Evolutionary conservation across 345 rosid species (phyloP).

Genomic region (Rhodamnia argentea): DNA sequence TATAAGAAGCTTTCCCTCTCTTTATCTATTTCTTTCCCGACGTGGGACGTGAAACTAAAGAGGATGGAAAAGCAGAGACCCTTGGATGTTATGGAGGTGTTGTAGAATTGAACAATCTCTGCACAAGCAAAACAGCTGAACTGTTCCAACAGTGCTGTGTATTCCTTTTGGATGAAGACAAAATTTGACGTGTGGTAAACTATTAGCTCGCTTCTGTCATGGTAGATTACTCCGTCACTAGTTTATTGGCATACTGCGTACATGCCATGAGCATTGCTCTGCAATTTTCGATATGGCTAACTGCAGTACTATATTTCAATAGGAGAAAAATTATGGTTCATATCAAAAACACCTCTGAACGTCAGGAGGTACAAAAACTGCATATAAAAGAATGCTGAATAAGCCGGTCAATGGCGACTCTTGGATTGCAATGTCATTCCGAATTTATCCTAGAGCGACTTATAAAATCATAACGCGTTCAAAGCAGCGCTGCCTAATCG

Average conservation of each 20-base stretch:
- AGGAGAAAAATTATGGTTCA: neutral
- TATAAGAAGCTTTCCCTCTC: no score
- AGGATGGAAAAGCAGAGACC: neutral
- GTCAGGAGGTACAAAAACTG: neutral
- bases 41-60: no score
- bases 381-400: neutral
- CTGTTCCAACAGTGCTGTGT: neutral
- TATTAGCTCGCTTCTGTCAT: neutral
- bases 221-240: neutral
- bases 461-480: no score
- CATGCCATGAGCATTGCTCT: neutral
- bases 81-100: neutral
- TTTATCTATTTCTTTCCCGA: no score
- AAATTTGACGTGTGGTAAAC: neutral
- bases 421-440: neutral
- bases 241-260: neutral
- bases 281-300: neutral
- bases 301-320: neutral
- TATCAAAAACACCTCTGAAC: neutral
- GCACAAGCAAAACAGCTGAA: neutral
- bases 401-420: neutral
- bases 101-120: neutral
- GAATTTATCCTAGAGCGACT: no score
- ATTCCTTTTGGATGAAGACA: neutral
- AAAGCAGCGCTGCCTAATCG: no score